Conservation (phyloP, 768 basidiomycete genomes). For the Lactarius psammicola region DNA sequence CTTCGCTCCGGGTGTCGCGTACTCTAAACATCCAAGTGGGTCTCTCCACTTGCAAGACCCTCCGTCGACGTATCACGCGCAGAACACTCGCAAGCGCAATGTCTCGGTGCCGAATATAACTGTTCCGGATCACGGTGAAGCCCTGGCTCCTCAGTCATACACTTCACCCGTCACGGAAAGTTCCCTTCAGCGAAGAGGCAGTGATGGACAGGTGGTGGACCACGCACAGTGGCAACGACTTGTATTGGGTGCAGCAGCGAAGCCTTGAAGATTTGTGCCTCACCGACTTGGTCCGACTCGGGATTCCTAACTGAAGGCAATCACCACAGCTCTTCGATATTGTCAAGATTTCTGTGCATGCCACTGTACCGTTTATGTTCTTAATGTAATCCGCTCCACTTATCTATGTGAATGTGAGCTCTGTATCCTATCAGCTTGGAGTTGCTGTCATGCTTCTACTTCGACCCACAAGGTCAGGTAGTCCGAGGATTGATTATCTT, state of each 20-base stretch:
- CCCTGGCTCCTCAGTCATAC: neutral
- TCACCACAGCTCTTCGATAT: neutral
- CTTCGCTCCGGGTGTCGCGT: neutral
- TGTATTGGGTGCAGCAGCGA: constrained; percentile 16
- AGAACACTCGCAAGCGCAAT: constrained; percentile 2
- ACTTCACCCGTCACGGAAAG: neutral
- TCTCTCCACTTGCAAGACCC: neutral
- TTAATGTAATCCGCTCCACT: neutral
- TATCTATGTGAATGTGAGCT: neutral
- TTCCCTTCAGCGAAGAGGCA: neutral
- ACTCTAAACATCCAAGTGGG: neutral
- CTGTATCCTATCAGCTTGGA: neutral
- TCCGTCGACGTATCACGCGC: neutral
- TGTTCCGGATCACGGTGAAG: neutral
- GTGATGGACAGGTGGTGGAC: constrained; percentile 14
- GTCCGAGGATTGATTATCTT: neutral
- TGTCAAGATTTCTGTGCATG: neutral
- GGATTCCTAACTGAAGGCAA: neutral
- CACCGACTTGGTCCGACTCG: neutral
- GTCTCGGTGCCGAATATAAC: neutral
- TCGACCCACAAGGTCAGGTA: neutral
- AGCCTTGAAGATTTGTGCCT: neutral
- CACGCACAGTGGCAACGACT: constrained; percentile 18
- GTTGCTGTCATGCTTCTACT: neutral
- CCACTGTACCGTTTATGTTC: neutral